These are phyloP conservation scores for Populus hybrid DNA, from an alignment of 441 rosid species.

Conservation along the genomic window DNA sequence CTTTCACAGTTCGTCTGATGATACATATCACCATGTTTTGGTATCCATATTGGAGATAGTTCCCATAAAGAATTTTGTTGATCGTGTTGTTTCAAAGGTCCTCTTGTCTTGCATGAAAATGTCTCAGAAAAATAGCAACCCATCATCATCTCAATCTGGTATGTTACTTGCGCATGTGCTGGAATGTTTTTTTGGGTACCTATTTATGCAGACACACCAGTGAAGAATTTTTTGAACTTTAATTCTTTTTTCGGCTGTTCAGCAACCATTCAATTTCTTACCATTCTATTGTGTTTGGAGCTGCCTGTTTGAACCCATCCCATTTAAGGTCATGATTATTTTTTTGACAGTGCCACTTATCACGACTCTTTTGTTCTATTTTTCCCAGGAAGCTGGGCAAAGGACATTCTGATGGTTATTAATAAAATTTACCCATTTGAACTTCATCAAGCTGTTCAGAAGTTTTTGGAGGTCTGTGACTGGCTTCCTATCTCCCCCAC, in stretches of 20 bases:
- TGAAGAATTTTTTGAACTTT: background rate
- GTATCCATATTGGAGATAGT: conserved; percentile 65
- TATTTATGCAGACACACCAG: no score
- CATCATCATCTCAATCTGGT: conserved; percentile 62
- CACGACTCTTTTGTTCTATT: conserved; percentile 4
- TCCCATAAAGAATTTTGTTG: conserved; percentile 58
- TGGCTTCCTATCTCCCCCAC: background rate
- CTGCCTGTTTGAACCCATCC: background rate
- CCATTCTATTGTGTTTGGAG: background rate
- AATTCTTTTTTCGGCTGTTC: background rate
- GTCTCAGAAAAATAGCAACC: conserved; percentile 43
- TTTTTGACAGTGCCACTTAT: background rate
- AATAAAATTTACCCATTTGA: conserved; percentile 75
- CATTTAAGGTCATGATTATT: background rate
- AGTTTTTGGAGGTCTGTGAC: conserved; percentile 66
- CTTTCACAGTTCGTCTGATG: conserved; percentile 67
- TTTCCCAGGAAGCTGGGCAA: conserved; percentile 69
- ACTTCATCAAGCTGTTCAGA: conserved; percentile 51
- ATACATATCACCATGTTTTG: conserved; percentile 43
- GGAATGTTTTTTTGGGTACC: background rate
- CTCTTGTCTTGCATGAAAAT: conserved; percentile 64
- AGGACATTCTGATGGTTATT: conserved; percentile 57
- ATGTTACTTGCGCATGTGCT: conserved; percentile 16
- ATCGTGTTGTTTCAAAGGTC: conserved; percentile 54
- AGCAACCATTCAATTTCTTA: background rate